Evolutionary conservation across 1,139 yeast species (phyloP).

Genomic region (Hansenula lynferdii): DNA sequence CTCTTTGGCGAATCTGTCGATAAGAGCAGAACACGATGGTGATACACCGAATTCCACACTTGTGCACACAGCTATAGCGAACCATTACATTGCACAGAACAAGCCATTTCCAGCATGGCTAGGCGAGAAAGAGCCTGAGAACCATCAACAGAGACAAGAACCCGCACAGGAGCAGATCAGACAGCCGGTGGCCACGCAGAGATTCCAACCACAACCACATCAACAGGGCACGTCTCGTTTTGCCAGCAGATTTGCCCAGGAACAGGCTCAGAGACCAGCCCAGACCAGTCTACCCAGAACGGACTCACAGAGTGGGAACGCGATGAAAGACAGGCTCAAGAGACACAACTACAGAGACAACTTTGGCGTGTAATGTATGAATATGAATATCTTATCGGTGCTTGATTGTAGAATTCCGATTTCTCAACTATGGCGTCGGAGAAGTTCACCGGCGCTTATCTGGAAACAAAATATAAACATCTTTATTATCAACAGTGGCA

Average conservation of each 20-base stretch:
- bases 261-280: conserved; percentile 4
- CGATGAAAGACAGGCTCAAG: conserved; percentile 20
- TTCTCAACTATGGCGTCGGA: too few relatives aligned
- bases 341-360: conserved; percentile 18
- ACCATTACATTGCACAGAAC: conserved; percentile 25
- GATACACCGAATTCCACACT: conserved; percentile 30
- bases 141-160: conserved; percentile 5
- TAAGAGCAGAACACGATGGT: conserved; percentile 33
- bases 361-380: conserved; percentile 14
- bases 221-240: conserved; percentile 3
- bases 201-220: conserved; percentile 4
- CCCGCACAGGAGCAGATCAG: neutral
- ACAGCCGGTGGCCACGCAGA: neutral
- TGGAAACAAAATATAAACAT: too few relatives aligned
- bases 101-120: conserved; percentile 37
- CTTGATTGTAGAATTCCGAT: too few relatives aligned
- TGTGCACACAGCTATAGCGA: conserved; percentile 33
- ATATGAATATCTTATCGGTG: too few relatives aligned
- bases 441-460: too few relatives aligned
- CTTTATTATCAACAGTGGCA: too few relatives aligned
- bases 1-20: conserved; percentile 19
- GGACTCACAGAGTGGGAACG: conserved; percentile 2
- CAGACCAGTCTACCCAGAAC: too few relatives aligned
- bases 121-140: conserved; percentile 24
- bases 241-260: conserved; percentile 1